Evolutionary conservation across 352 stramenopile species (phyloP), one percentile per base, ranked within the genome.

Genomic region (Elongisporangium undulatum): DNA sequence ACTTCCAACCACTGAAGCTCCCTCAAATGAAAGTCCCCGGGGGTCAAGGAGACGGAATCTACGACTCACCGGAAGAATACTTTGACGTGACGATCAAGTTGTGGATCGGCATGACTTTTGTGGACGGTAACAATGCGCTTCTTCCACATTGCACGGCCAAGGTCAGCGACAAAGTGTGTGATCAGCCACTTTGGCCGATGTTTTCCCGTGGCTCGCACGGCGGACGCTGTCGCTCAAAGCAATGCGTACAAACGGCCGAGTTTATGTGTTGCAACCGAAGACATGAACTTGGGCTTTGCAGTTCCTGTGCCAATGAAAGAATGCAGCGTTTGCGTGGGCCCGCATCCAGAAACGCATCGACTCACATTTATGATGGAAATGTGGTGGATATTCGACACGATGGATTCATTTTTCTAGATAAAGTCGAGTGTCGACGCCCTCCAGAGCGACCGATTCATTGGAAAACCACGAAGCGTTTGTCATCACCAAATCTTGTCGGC

Each of bases 21-120:
- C 87, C 87, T 0, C 78, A 79, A 51, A 82, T 96, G 73, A 88
- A 93, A 58, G 71, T 82, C 6, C 67, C 71, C 16, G 74, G 68
- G 2, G 72, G 71, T 17, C 64, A 61, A 21, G 68, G 67, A 7
- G 62, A 75, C 34, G 79, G 79, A 34, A 79, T 96, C 12, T 96
- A 94, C 53, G 67, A 90, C 22, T 87, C 68, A 3, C 72, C 70
- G 6, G 75, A 90, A 5, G 77, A 96, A 34, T 96, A 96, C 45
- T 92, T 94, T 48, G 45, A 74, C 34, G 89, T 74, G 23, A 85
- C 86, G 23, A 71, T 90, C 24, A 75, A 83, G 54, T 56, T 96
- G 10, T 94, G 85, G 85, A 79, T 90, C 21, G 88, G 82, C 2
- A 95, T 96, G 86, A 92, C 88, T 1, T 96, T 96, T 67, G 68